Evolutionary conservation across 192 early-diverging fungal species (phyloP).

Genomic region (Entomortierella lignicola): DNA sequence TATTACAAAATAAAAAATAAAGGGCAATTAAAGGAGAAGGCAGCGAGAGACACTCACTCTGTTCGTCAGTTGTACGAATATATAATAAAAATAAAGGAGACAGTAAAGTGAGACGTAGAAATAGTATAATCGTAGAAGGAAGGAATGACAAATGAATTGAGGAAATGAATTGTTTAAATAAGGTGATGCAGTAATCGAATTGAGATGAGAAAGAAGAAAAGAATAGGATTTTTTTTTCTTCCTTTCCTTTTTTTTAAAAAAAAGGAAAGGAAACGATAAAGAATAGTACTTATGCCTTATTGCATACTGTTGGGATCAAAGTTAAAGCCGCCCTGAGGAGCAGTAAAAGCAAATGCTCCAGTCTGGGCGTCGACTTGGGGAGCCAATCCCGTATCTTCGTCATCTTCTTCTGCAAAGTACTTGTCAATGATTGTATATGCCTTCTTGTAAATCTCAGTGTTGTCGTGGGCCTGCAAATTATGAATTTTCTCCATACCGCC

Average conservation of each 20-base stretch:
- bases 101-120: not conserved
- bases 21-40: not conserved
- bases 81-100: not conserved
- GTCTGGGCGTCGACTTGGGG: slow-evolving; percentile 80
- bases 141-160: too few relatives aligned
- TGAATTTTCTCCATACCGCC: slow-evolving; percentile 97
- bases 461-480: slow-evolving; percentile 94
- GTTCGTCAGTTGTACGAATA: slow-evolving; percentile 10
- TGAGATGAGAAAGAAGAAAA: too few relatives aligned
- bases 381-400: slow-evolving; percentile 77
- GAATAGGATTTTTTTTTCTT: too few relatives aligned
- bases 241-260: too few relatives aligned
- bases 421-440: slow-evolving; percentile 95
- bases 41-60: slow-evolving; percentile 9
- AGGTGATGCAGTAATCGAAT: too few relatives aligned
- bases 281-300: not conserved
- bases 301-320: slow-evolving; percentile 68
- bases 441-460: slow-evolving; percentile 98
- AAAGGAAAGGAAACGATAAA: slow-evolving; percentile 1
- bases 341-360: slow-evolving; percentile 85
- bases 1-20: not conserved
- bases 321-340: slow-evolving; percentile 86
- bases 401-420: slow-evolving; percentile 93
- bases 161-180: too few relatives aligned
- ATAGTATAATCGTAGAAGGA: not conserved